Evolutionary conservation across 2,329 filamentous ascomycete species (phyloP), one percentile per base, ranked within the genome.

Genomic region (Trichoderma sp.): DNA sequence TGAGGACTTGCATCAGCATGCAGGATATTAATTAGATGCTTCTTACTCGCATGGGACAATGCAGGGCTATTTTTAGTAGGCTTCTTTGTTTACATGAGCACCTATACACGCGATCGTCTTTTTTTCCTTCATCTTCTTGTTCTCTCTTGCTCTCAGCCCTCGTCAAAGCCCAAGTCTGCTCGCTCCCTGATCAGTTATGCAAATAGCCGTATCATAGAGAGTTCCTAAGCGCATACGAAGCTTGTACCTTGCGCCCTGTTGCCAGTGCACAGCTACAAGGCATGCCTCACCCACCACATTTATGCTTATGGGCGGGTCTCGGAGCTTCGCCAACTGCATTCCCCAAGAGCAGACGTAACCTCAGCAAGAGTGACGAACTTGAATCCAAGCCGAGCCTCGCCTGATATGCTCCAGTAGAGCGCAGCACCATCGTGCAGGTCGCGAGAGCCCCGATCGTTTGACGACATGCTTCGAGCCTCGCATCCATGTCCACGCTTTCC

Each of bases 401-500:
- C 29, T 56, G 59, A 42, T 22, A 52, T 34, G 48, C 48, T 35
- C 48, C 65, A 37, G 22, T 67, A 63, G 45, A 15, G 50, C 32
- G 50, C 34, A 57, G 27, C 50, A 25, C 25, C 27, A 19, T 25
- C 59, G 32, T 34, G 27, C 17, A 45, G 29, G 45, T 54, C 27
- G 64, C 35, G 48, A 54, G 22, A 60, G 35, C 56, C 39, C 52
- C 56, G 59, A 25, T 54, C 25, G n/a, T 25, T 39, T 52, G 42
- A 64, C 60, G 66, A 50, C 37, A 64, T 68, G 66, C 50, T 64
- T 58, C 37, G 19, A 32, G 58, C 50, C 17, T 34, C 59, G 58
- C 58, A 58, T 32, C 34, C 34, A 80, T 80, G 78, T 79, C 78
- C 56, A 73, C 35, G 45, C 73, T 80, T 69, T 74, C 76, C 68